These are phyloP conservation scores for Ustilago hordei DNA, from an alignment of 1,284 basidiomycete genomes.

Conservation along the genomic window DNA sequence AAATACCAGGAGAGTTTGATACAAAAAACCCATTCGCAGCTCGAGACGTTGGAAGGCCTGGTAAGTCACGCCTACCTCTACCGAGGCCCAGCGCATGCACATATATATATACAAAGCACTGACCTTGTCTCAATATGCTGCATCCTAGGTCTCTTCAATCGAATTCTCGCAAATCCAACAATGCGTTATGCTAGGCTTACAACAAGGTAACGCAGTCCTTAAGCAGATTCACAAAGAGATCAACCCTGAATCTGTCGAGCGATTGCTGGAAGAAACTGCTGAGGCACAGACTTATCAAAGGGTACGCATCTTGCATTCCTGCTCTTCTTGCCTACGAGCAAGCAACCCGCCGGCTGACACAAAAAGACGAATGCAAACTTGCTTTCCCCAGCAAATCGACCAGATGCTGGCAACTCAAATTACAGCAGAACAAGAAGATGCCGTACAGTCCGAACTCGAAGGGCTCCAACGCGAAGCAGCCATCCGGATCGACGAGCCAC, in stretches of 20 bases:
- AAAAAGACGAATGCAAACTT: too few species aligned
- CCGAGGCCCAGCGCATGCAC: background rate
- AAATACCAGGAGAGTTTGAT: slow-evolving; percentile 94
- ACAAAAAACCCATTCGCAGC: slow-evolving; percentile 86
- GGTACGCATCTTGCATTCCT: slow-evolving; percentile 72
- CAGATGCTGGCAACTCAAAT: slow-evolving; percentile 85
- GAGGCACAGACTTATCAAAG: slow-evolving; percentile 90
- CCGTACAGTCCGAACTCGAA: slow-evolving; percentile 80
- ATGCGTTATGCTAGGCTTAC: slow-evolving; percentile 88
- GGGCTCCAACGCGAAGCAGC: slow-evolving; percentile 51
- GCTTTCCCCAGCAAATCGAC: slow-evolving; percentile 80
- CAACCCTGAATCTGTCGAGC: slow-evolving; percentile 91
- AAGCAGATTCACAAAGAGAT: slow-evolving; percentile 94
- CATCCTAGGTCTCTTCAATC: slow-evolving; percentile 85
- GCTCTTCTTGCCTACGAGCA: background rate
- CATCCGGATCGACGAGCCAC: slow-evolving; percentile 21
- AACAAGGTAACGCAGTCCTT: slow-evolving; percentile 91
- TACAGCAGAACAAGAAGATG: slow-evolving; percentile 90
- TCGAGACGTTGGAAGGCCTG: slow-evolving; percentile 89
- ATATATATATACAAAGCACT: background rate
- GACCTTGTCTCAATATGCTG: background rate
- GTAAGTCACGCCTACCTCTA: slow-evolving; percentile 73
- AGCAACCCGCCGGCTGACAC: background rate
- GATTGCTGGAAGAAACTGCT: slow-evolving; percentile 87
- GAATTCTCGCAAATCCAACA: slow-evolving; percentile 95